Conservation (phyloP, 2,329 filamentous ascomycete genomes). For the Pseudogymnoascus sp. region DNA sequence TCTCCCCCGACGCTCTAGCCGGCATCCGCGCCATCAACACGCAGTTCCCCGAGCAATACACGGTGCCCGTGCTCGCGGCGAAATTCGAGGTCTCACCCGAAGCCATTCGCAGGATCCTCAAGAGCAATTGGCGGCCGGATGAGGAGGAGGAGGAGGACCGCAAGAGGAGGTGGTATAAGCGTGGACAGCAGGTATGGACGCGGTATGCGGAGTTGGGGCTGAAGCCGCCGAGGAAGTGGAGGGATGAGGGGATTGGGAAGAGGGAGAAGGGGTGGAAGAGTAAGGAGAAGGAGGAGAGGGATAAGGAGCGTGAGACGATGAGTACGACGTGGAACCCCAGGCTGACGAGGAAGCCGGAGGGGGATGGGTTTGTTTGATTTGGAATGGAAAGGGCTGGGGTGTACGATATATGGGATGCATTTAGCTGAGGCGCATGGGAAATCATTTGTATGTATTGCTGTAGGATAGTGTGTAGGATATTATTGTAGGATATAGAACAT, state of each 20-base stretch:
- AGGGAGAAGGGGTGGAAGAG: constrained; percentile 12
- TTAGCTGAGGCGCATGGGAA: neutral
- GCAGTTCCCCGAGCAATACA: constrained; percentile 70
- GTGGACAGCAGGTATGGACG: constrained; percentile 54
- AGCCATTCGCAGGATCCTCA: constrained; percentile 78
- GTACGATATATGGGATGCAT: neutral
- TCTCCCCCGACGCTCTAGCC: constrained; percentile 88
- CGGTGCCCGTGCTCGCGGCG: constrained; percentile 62
- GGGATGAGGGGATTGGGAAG: constrained; percentile 32
- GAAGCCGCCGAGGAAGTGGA: constrained; percentile 56
- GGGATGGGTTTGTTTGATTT: constrained; percentile 3
- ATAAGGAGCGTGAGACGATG: neutral
- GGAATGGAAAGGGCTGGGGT: neutral
- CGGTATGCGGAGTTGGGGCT: constrained; percentile 52
- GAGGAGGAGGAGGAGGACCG: constrained; percentile 49
- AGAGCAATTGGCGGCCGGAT: constrained; percentile 63
- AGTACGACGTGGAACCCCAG: constrained; percentile 8
- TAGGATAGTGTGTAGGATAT: neutral
- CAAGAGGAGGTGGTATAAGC: constrained; percentile 53
- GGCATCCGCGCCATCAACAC: constrained; percentile 78
- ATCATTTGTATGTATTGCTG: neutral
- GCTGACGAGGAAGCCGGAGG: neutral
- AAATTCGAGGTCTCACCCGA: constrained; percentile 85
- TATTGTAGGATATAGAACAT: neutral
- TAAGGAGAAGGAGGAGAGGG: constrained; percentile 9